phyloP scores from a whole-genome alignment of 495 filamentous ascomycete genomes.

The Penicillium robsamsonii region DNA sequence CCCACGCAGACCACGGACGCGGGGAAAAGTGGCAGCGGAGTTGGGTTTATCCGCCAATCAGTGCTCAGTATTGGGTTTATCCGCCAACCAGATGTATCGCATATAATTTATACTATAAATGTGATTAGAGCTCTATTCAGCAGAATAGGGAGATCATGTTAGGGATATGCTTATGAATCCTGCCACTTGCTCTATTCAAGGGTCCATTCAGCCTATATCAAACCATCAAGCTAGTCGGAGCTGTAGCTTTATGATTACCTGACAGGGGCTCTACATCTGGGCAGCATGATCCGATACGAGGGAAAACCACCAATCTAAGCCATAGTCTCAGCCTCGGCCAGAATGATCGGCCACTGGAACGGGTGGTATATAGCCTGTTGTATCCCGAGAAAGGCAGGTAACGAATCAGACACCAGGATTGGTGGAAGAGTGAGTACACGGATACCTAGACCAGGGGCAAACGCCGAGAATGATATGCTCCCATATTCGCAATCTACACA shows the following conservation, averaged over 20 bases:
- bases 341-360: conserved; percentile 11
- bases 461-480: not conserved
- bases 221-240: not conserved
- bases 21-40: conserved; percentile 25
- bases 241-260: conserved; percentile 1
- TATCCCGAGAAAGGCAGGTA: not conserved
- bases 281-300: conserved; percentile 22
- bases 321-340: conserved; percentile 7
- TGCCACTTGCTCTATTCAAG: not conserved
- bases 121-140: not conserved
- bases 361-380: not conserved
- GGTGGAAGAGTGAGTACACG: conserved; percentile 4
- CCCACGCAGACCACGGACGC: conserved; percentile 20
- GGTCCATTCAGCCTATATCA: not conserved
- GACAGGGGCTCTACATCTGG: not conserved
- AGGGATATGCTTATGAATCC: not conserved
- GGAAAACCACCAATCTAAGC: conserved; percentile 21
- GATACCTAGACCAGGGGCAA: not conserved
- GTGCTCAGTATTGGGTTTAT: no score
- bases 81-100: no score
- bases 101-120: not conserved
- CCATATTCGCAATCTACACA: not conserved
- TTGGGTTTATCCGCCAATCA: conserved; percentile 45
- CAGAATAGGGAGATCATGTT: not conserved
- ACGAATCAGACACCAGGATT: not conserved